Evolutionary conservation across 768 basidiomycete genomes (phyloP), one percentile per base, ranked within the genome.

Genomic region (Lepiota subincarnata): DNA sequence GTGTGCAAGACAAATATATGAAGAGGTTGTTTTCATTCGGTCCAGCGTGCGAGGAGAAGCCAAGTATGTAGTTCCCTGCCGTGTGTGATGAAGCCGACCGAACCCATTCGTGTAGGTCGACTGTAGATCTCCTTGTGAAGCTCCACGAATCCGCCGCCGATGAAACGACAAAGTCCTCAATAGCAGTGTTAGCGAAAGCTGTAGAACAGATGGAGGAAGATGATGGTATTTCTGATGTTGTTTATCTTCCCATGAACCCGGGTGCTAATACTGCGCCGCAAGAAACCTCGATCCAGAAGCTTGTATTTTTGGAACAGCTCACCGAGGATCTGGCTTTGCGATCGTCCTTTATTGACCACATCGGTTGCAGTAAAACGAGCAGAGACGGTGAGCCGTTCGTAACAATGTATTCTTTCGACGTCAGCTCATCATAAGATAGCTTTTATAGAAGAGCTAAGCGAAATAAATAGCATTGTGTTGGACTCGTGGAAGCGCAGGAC

Each of bases 81-180:
- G 34, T 34, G 20, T 19, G 12, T 50, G 26, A 19, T 56, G 44
- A 40, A 58, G n/a, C 37, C 41, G 40, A 24, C 52, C 38, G 39
- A 12, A 46, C 22, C 24, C n/a, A 5, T 6, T 38, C 13, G 40
- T 53, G 35, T 54, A 81, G 83, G 45, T 58, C 60, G 3, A 60
- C 87, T 48, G 63, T 73, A 6, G 57, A 67, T 16, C 68, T 72
- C 54, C 68, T 88, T 8, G 70, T 67, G 6, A 63, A 65, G 28
- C 66, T 69, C 2, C 84, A 83, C 60, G 72, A 72, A 53, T 76
- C 79, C 4, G 72, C 79, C 45, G 84, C 82, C 2, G 75, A 80
- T 48, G 61, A 67, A 4, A 55, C 82, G 18, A 79, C 79, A 50
- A 58, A 57, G 10, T 73, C 66, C 22, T 66, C 85, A 8, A 61